Base-by-base conservation (phyloP, 352 stramenopile genomes). In the Pythium chondricola region DNA sequence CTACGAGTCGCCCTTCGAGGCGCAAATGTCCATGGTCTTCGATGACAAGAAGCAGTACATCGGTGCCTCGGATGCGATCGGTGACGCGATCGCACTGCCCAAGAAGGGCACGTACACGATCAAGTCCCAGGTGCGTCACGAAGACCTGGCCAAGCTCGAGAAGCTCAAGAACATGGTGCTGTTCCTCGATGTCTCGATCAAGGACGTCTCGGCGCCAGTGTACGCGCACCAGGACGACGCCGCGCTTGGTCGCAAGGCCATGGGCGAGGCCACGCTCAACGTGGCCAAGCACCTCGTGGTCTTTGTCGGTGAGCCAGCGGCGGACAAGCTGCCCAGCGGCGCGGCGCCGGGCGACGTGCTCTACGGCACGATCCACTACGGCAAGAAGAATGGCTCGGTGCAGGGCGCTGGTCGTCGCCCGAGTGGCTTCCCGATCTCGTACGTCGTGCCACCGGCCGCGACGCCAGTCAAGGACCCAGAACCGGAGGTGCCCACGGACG, bases 31-130 rank as follows among this genome's bases (percentile, higher is more conserved):
- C 58, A 84, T 97, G 70, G 70, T 96, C 29, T 98, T 97, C 57
- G 88, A 97, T 64, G 81, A 83, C 16, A 96, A 97, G 61, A 97
- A 97, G 63, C 91, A 95, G 67, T 95, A 88, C 43, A 59, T 93
- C 37, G 86, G 73, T 43, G 72, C 58, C 42, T 88, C 77, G 20
- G 91, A 97, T 52, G 77, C 86, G 5, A 96, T 87, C 55, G 83
- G 87, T 7, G 77, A 89, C 18, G 50, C 66, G 10, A 84, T 92
- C 11, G 73, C 76, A 17, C 56, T 93, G 22, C 48, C 52, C 25
- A 95, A 95, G 58, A 96, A 97, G 63, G 88, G 88, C 2, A 72
- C 71, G 32, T 90, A 83, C 49, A 63, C 69, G n/a, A 52, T 92
- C 45, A 77, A 72, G 18, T 73, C 77, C 13, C 76, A 90, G 43